phyloP scores from a whole-genome alignment of 441 rosid species.

The Capsella rubella region DNA sequence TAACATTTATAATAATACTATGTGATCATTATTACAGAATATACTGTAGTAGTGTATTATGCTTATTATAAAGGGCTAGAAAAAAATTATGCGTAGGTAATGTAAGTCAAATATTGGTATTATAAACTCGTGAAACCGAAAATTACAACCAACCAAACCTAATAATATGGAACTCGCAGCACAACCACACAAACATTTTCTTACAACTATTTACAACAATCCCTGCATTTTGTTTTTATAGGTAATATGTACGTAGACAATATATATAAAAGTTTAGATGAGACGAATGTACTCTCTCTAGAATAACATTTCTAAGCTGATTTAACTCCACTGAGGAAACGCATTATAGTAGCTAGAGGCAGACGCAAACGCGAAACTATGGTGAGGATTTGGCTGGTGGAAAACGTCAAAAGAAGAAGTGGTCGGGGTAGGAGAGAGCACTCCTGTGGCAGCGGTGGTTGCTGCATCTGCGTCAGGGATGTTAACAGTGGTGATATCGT shows the following conservation, averaged over 20 bases:
- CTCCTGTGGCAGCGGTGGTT: conserved; percentile 31
- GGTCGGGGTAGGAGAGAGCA: conserved; percentile 39
- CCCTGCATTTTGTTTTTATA: conserved; percentile 4
- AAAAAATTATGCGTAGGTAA: not conserved
- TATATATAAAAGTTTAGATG: not conserved
- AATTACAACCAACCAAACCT: conserved; percentile 28
- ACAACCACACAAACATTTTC: conserved; percentile 36
- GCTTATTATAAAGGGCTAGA: not conserved
- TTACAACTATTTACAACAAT: conserved; percentile 38
- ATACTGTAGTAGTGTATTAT: not conserved
- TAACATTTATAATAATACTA: conserved; percentile 21
- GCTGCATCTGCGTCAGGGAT: conserved; percentile 54
- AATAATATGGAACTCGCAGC: not conserved
- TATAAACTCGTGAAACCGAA: conserved; percentile 24
- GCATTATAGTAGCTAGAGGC: conserved; percentile 25
- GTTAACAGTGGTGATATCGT: conserved; percentile 86
- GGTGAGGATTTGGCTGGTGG: conserved; percentile 28
- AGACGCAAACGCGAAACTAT: conserved; percentile 39
- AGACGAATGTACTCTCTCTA: conserved; percentile 12
- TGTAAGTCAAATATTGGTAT: conserved; percentile 7
- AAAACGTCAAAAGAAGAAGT: conserved; percentile 35
- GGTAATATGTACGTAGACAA: conserved; percentile 32
- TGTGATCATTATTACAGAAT: not conserved
- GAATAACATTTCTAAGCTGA: not conserved
- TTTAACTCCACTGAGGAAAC: conserved; percentile 37